Percentiles rank a stretch among this genome's conserved stretches.
Evolutionary conservation across 2,329 filamentous ascomycete species (phyloP).

Genomic region (Graphium sp.): DNA sequence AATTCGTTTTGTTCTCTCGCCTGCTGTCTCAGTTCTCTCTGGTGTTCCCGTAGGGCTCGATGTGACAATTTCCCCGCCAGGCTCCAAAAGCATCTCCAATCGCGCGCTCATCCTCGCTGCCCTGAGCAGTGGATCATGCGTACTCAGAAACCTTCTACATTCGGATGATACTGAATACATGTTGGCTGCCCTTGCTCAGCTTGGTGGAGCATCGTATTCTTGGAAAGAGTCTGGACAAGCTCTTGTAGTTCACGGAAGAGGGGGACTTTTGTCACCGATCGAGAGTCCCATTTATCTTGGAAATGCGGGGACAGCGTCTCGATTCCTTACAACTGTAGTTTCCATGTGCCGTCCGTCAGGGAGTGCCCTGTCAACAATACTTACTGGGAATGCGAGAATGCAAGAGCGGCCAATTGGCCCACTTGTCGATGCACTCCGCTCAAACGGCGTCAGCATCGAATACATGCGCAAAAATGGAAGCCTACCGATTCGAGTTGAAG

Average conservation of each 20-base stretch:
- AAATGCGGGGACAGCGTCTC: slow-evolving; percentile 89
- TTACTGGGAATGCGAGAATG: slow-evolving; percentile 94
- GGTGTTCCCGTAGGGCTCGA: slow-evolving; percentile 49
- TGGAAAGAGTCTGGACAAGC: slow-evolving; percentile 95
- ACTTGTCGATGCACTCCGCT: slow-evolving; percentile 73
- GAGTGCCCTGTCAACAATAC: slow-evolving; percentile 47
- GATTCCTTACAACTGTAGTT: slow-evolving; percentile 85
- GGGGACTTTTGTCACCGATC: slow-evolving; percentile 67
- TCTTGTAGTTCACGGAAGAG: slow-evolving; percentile 76
- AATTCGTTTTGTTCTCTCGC: slow-evolving; percentile 69
- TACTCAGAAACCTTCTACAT: slow-evolving; percentile 82
- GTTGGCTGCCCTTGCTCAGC: slow-evolving; percentile 73
- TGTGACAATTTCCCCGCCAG: slow-evolving; percentile 71
- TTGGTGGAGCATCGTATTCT: slow-evolving; percentile 74
- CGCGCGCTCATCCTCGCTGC: slow-evolving; percentile 87
- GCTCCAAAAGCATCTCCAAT: slow-evolving; percentile 96
- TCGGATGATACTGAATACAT: slow-evolving; percentile 97
- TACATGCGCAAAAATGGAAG: slow-evolving; percentile 75
- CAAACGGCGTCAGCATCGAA: slow-evolving; percentile 74
- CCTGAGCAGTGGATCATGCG: slow-evolving; percentile 69
- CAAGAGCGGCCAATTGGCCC: slow-evolving; percentile 88
- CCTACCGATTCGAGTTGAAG: slow-evolving; percentile 67
- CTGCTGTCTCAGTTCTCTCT: slow-evolving; percentile 57
- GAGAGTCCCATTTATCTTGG: slow-evolving; percentile 73
- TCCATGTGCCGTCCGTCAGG: slow-evolving; percentile 58